These are phyloP conservation scores for Teunomyces gatunensis DNA, from an alignment of 805 yeast genomes.

Conservation along the genomic window DNA sequence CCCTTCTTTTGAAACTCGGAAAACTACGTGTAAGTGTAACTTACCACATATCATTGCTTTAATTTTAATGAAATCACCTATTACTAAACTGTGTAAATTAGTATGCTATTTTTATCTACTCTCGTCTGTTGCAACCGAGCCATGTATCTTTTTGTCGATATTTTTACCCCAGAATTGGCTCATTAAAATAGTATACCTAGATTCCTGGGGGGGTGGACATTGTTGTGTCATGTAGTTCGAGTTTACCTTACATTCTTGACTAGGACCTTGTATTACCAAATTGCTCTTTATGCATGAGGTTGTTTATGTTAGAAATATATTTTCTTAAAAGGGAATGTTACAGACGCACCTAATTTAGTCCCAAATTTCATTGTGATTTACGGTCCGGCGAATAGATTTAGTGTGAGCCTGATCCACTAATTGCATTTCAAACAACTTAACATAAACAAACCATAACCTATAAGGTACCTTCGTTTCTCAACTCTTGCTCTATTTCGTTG, in stretches of 20 bases:
- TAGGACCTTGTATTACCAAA: no score
- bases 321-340: neutral
- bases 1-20: neutral
- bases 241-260: no score
- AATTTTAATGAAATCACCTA: neutral
- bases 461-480: neutral
- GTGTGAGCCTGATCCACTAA: neutral
- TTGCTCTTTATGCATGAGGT: neutral
- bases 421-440: neutral
- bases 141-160: neutral
- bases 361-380: neutral
- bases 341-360: slow-evolving; percentile 1
- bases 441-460: neutral
- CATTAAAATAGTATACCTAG: no score
- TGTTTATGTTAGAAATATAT: neutral
- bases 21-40: neutral
- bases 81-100: neutral
- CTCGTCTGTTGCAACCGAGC: neutral
- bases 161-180: neutral
- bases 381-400: neutral
- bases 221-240: no score
- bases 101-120: neutral
- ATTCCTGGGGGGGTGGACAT: no score
- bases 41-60: neutral
- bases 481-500: slow-evolving; percentile 25